phyloP scores from a whole-genome alignment of 2,329 filamentous ascomycete species.

The Reticulascus tulasneorum region DNA sequence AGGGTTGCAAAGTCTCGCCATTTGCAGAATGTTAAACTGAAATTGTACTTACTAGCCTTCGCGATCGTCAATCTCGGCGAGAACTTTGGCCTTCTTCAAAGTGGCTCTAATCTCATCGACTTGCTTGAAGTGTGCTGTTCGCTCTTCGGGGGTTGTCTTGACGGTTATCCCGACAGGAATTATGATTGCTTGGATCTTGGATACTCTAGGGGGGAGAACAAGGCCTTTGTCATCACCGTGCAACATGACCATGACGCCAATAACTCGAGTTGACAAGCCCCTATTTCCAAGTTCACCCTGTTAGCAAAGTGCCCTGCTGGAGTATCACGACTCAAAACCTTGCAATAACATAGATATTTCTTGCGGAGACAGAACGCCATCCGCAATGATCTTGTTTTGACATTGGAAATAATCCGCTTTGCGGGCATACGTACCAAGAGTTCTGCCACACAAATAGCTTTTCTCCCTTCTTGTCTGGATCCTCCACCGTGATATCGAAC shows the following conservation, averaged over 20 bases:
- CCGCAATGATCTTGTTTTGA: too few species aligned
- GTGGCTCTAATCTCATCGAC: conserved; percentile 66
- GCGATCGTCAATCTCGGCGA: conserved; percentile 76
- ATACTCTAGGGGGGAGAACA: conserved; percentile 85
- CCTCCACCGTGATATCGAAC: conserved; percentile 97
- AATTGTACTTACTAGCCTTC: too few species aligned
- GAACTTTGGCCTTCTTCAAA: conserved; percentile 70
- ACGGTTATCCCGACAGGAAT: conserved; percentile 92
- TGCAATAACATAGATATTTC: too few species aligned
- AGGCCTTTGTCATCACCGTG: conserved; percentile 95
- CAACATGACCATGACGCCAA: conserved; percentile 98
- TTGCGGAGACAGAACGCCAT: too few species aligned
- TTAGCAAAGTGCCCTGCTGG: too few species aligned
- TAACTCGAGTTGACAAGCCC: conserved; percentile 93
- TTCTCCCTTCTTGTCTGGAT: conserved; percentile 75
- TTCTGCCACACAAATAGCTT: conserved; percentile 95
- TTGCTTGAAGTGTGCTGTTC: conserved; percentile 70
- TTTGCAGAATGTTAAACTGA: too few species aligned
- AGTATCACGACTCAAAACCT: too few species aligned
- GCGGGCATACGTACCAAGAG: too few species aligned
- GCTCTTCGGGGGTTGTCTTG: conserved; percentile 77
- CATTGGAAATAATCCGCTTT: too few species aligned
- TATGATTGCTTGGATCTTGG: conserved; percentile 80
- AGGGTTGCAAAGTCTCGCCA: too few species aligned
- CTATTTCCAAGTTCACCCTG: too few species aligned